phyloP scores from a whole-genome alignment of 2,329 filamentous ascomycete genomes.

The Bipolaris bicolor region DNA sequence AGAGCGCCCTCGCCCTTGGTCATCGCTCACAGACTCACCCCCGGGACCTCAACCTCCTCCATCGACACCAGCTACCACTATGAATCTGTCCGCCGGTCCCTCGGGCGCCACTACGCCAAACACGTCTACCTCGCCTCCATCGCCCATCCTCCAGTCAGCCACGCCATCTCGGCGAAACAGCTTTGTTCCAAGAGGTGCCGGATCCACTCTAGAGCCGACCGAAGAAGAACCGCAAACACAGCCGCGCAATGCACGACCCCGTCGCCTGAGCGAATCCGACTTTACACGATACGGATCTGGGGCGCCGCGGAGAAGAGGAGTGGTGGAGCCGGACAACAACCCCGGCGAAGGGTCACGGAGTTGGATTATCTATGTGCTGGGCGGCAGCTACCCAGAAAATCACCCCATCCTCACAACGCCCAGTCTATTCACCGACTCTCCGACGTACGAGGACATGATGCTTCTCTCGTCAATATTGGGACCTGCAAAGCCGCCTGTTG shows the following conservation, averaged over 20 bases:
- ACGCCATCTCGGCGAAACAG: constrained; percentile 49
- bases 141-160: constrained; percentile 45
- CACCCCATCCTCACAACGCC: constrained; percentile 73
- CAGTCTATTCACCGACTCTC: constrained; percentile 72
- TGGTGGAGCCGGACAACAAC: constrained; percentile 63
- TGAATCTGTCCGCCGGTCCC: constrained; percentile 60
- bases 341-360: constrained; percentile 65
- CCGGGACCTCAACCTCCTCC: constrained; percentile 66
- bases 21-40: constrained; percentile 61
- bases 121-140: constrained; percentile 38
- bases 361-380: constrained; percentile 75
- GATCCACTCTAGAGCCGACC: constrained; percentile 52
- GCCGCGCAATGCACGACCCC: constrained; percentile 56
- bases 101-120: constrained; percentile 57
- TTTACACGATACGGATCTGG: constrained; percentile 67
- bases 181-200: constrained; percentile 48
- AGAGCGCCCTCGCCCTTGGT: constrained; percentile 52
- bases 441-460: constrained; percentile 76
- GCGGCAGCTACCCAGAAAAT: constrained; percentile 72
- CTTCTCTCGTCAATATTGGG: constrained; percentile 70
- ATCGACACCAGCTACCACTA: constrained; percentile 65
- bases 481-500: constrained; percentile 71
- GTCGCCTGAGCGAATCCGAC: constrained; percentile 65
- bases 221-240: constrained; percentile 48
- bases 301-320: constrained; percentile 66